Percentiles rank a stretch among this genome's conserved stretches.
phyloP scores from a whole-genome alignment of 83 land plant species.

The Diphasiastrum complanatum region DNA sequence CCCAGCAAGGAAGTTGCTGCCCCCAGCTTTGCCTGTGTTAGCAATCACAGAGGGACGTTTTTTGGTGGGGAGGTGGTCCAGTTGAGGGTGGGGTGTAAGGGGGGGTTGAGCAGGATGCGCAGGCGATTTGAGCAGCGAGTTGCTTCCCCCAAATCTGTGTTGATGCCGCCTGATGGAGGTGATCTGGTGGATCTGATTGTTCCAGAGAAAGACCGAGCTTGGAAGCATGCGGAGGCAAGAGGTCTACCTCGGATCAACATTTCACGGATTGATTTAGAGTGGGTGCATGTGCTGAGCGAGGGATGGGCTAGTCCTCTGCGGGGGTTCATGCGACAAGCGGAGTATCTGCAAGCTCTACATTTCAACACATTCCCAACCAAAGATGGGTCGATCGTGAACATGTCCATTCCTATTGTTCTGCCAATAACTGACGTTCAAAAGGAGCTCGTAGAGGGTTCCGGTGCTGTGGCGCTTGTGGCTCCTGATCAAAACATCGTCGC shows the following conservation, averaged over 20 bases:
- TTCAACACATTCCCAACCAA: conserved; percentile 55
- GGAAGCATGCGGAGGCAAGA: conserved; percentile 45
- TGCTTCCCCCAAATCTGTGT: no score
- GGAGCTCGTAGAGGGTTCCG: conserved; percentile 40
- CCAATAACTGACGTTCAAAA: conserved; percentile 69
- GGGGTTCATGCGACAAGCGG: conserved; percentile 86
- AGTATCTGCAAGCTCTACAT: conserved; percentile 91
- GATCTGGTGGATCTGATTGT: conserved; percentile 63
- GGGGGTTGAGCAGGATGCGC: no score
- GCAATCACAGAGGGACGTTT: no score
- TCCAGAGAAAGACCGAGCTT: conserved; percentile 37
- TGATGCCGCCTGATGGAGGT: conserved; percentile 91
- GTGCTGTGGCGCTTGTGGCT: conserved; percentile 50
- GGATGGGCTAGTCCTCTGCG: conserved; percentile 94
- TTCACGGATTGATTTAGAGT: conserved; percentile 65
- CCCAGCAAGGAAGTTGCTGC: no score
- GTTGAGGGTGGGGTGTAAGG: no score
- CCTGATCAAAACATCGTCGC: conserved; percentile 51
- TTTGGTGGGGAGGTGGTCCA: no score
- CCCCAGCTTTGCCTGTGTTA: no score
- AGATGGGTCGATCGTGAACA: conserved; percentile 69
- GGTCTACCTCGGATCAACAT: conserved; percentile 48
- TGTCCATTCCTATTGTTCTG: conserved; percentile 93
- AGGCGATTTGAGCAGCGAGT: no score
- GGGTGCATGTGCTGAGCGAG: conserved; percentile 89